Percentiles rank a stretch among this genome's conserved stretches.
These are phyloP conservation scores for Pseudozyma tsukubaensis DNA, from an alignment of 1,284 basidiomycete species.

Conservation along the genomic window DNA sequence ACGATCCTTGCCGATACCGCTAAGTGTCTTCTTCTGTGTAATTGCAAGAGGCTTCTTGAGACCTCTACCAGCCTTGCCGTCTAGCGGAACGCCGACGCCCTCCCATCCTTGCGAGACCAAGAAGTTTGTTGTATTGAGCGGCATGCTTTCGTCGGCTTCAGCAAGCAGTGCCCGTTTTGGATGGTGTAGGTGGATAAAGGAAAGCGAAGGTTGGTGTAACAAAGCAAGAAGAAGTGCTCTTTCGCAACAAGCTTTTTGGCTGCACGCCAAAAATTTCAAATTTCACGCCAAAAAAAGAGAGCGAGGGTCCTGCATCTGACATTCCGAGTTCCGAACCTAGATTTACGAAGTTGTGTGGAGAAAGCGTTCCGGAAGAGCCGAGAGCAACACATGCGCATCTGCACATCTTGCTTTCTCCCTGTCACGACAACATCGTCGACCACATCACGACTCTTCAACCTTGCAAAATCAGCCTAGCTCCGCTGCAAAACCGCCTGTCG, in stretches of 20 bases:
- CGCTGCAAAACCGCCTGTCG: too few species aligned
- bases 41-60: conserved; percentile 67
- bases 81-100: conserved; percentile 63
- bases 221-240: background rate
- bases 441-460: too few species aligned
- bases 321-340: conserved; percentile 10
- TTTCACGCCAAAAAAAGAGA: conserved; percentile 5
- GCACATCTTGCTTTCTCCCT: too few species aligned
- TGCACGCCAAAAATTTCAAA: background rate
- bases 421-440: too few species aligned
- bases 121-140: conserved; percentile 60
- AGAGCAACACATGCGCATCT: too few species aligned
- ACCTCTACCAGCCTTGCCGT: conserved; percentile 60
- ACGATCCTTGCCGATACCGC: conserved; percentile 65
- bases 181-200: background rate
- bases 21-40: conserved; percentile 61
- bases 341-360: background rate
- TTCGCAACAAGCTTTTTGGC: background rate
- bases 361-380: too few species aligned
- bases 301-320: background rate
- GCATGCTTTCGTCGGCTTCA: conserved; percentile 39
- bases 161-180: too few species aligned
- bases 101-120: conserved; percentile 64
- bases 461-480: too few species aligned
- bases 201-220: background rate